Conservation (phyloP, 2,329 filamentous ascomycete genomes). For the Fusarium sublunatum region DNA sequence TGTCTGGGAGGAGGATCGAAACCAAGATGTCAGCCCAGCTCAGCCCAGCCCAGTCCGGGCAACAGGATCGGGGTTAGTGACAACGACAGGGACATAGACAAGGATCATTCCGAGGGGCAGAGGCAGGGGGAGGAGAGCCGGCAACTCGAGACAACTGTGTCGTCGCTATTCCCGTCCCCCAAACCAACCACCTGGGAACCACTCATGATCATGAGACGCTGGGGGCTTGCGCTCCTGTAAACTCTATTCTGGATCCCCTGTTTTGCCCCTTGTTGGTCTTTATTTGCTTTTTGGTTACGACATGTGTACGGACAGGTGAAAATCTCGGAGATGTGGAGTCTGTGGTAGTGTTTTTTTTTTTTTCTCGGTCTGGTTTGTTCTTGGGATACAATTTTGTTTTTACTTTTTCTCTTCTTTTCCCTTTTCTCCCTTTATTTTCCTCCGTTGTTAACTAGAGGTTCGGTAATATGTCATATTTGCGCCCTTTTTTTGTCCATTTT, state of each 20-base stretch:
- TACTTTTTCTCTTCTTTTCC: neutral
- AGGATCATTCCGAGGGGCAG: no score
- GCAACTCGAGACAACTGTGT: neutral
- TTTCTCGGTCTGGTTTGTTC: conserved; percentile 15
- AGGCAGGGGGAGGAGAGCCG: no score
- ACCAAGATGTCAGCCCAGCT: no score
- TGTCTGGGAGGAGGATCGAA: no score
- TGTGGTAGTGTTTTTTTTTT: conserved; percentile 16
- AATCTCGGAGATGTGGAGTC: conserved; percentile 33
- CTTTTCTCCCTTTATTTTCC: neutral
- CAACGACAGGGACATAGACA: no score
- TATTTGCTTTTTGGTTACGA: conserved; percentile 14
- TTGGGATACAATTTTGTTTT: conserved; percentile 28
- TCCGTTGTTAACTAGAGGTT: conserved; percentile 1
- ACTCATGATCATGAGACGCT: conserved; percentile 3
- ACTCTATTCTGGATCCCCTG: neutral
- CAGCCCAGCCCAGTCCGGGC: no score
- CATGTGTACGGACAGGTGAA: conserved; percentile 14
- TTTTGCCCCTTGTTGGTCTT: conserved; percentile 13
- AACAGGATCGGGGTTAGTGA: neutral
- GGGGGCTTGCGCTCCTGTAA: neutral
- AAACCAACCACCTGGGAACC: conserved; percentile 12
- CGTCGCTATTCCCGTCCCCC: neutral
- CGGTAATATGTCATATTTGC: conserved; percentile 19
- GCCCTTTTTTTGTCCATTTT: neutral